phyloP scores from a whole-genome alignment of 1,284 basidiomycete genomes.

The Gomphus bonarii region DNA sequence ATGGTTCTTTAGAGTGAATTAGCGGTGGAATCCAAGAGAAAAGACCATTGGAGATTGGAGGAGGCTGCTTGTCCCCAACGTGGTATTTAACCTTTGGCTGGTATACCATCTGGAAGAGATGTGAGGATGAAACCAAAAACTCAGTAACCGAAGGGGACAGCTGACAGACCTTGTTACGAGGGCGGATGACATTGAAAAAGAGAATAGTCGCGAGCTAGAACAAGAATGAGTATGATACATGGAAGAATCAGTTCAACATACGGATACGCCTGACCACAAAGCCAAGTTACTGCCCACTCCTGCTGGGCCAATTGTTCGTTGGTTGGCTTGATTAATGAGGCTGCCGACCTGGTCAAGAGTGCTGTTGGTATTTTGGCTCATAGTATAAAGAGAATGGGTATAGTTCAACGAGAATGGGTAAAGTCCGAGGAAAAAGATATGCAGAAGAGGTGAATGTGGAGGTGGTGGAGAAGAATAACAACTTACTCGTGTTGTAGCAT shows the following conservation, averaged over 20 bases:
- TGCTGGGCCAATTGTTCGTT: constrained; percentile 55
- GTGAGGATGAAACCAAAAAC: neutral
- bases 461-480: neutral
- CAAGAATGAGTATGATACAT: neutral
- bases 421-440: neutral
- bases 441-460: neutral
- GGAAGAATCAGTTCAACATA: constrained; percentile 25
- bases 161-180: constrained; percentile 57
- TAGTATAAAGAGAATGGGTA: neutral
- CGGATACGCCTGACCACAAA: constrained; percentile 60
- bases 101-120: constrained; percentile 58
- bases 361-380: neutral
- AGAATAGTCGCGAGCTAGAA: constrained; percentile 51
- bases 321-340: constrained; percentile 3
- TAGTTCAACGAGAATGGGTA: neutral
- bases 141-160: neutral
- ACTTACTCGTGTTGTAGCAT: too few species aligned
- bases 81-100: constrained; percentile 87
- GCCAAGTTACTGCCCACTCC: constrained; percentile 78
- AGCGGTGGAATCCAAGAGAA: constrained; percentile 88
- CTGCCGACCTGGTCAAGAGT: neutral
- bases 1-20: constrained; percentile 73
- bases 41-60: constrained; percentile 70
- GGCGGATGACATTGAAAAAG: constrained; percentile 68
- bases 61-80: constrained; percentile 70